Evolutionary conservation across 352 stramenopile species (phyloP).

Genomic region (Phytophthora pini): DNA sequence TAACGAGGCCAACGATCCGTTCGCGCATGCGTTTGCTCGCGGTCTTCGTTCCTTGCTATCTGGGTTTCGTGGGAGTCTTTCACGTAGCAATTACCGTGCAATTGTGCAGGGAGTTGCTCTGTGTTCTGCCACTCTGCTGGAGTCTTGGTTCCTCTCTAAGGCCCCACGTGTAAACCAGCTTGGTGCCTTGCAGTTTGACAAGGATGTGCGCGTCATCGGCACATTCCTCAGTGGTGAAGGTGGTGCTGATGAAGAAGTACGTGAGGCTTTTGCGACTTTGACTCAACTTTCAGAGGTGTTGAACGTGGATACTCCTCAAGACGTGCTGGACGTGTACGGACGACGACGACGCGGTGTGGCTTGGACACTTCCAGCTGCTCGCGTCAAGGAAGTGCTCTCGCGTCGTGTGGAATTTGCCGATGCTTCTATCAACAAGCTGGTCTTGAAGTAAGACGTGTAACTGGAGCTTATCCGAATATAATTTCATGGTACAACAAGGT

Average conservation of each 20-base stretch:
- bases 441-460: slow-evolving; percentile 38
- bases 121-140: slow-evolving; percentile 54
- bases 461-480: no score
- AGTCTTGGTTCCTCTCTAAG: slow-evolving; percentile 71
- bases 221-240: slow-evolving; percentile 63
- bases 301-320: slow-evolving; percentile 71
- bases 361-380: slow-evolving; percentile 71
- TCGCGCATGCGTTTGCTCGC: slow-evolving; percentile 77
- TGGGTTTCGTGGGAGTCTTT: slow-evolving; percentile 61
- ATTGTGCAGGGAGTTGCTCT: slow-evolving; percentile 59
- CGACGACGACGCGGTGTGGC: slow-evolving; percentile 65
- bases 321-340: slow-evolving; percentile 82
- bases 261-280: slow-evolving; percentile 63
- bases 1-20: slow-evolving; percentile 90
- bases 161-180: slow-evolving; percentile 78
- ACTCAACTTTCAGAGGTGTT: slow-evolving; percentile 77
- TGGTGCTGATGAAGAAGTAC: slow-evolving; percentile 55
- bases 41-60: slow-evolving; percentile 60
- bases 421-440: slow-evolving; percentile 67
- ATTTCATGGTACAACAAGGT: not conserved
- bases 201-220: slow-evolving; percentile 79
- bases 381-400: slow-evolving; percentile 79
- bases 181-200: slow-evolving; percentile 87
- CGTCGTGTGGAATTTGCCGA: slow-evolving; percentile 83
- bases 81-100: slow-evolving; percentile 59